Evolutionary conservation across 768 basidiomycete species (phyloP), one percentile per base, ranked within the genome.

Genomic region (Collybia sp.): DNA sequence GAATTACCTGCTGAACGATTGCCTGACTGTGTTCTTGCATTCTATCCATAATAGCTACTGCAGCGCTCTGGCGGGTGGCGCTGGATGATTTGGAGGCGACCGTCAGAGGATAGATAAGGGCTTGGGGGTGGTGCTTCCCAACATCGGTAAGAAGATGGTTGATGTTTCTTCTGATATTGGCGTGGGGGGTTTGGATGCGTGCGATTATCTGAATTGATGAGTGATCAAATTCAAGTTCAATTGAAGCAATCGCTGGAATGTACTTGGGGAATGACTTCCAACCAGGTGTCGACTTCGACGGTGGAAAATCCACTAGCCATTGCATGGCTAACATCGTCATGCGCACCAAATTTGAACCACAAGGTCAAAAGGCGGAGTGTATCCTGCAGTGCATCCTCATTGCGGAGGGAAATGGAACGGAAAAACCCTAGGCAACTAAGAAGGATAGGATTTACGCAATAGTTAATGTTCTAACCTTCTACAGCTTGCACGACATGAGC

Each of bases 251-350:
- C 12, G 40, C 13, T 9, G 36, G 6, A 18, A n/a, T 68, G 46
- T 63, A 92, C 94, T 79, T 98, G 95, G 40, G 96, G 96, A 45
- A 98, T 93, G 53, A 99, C 96, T 58, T 98, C 93, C 33, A 99
- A 75, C 96, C 96, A 99, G 0, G 94, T 98, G 59, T 99, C 93
- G 43, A 99, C 85, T 59, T 89, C 92, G 32, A 99, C 92, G 33
- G 80, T 82, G 2, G 82, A 80, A 65, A 96, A 92, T 1, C 95
- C 94, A 44, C 69, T 83, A 18, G 77, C 81, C 75, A 99, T 93
- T 0, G 93, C 90, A 54, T 87, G 76, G 56, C 85, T 91, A 54
- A 99, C 93, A 47, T 91, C 86, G 40, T 88, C 82, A 50, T 94
- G 83, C 25, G 84, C 82, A 10, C 95, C 96, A 60, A 86, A 97